Percentiles rank a stretch among this genome's conserved stretches.
Conservation (phyloP, 2,329 filamentous ascomycete species). For the Leptoxyphium fumago region DNA sequence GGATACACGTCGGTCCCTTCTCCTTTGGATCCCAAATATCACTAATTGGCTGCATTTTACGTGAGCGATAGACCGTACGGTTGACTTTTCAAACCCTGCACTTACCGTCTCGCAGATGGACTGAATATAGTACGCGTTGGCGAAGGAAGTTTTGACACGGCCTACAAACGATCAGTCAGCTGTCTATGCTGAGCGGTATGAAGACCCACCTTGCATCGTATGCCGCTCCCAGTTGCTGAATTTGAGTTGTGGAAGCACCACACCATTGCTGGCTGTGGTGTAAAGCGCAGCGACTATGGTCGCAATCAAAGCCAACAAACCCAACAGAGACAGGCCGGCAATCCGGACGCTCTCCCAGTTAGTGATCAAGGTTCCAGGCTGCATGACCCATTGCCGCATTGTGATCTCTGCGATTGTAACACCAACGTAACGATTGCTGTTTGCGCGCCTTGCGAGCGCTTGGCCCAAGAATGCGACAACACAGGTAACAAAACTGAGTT, state of each 20-base stretch:
- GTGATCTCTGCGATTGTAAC: conserved; percentile 63
- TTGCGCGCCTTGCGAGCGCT: conserved; percentile 52
- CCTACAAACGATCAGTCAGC: background rate
- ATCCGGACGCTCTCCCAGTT: conserved; percentile 52
- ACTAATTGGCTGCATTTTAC: background rate
- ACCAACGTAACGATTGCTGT: conserved; percentile 20
- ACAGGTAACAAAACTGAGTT: conserved; percentile 63
- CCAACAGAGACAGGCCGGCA: conserved; percentile 49
- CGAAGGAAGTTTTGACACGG: conserved; percentile 46
- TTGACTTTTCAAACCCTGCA: conserved; percentile 7
- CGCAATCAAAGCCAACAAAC: conserved; percentile 47
- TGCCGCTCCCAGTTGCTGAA: conserved; percentile 38
- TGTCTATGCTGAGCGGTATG: no score
- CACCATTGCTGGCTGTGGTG: conserved; percentile 59
- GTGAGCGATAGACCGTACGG: background rate
- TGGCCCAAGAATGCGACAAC: conserved; percentile 65
- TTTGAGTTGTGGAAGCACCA: conserved; percentile 59
- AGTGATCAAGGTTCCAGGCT: conserved; percentile 51
- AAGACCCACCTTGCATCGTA: conserved; percentile 32
- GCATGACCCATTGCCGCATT: conserved; percentile 55
- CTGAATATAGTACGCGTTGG: conserved; percentile 44
- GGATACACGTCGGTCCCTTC: conserved; percentile 44
- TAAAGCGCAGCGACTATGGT: conserved; percentile 57
- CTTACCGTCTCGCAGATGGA: conserved; percentile 49
- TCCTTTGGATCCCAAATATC: conserved; percentile 22